Conservation (phyloP, 768 basidiomycete species). For the Psilocybe tampanensis region DNA sequence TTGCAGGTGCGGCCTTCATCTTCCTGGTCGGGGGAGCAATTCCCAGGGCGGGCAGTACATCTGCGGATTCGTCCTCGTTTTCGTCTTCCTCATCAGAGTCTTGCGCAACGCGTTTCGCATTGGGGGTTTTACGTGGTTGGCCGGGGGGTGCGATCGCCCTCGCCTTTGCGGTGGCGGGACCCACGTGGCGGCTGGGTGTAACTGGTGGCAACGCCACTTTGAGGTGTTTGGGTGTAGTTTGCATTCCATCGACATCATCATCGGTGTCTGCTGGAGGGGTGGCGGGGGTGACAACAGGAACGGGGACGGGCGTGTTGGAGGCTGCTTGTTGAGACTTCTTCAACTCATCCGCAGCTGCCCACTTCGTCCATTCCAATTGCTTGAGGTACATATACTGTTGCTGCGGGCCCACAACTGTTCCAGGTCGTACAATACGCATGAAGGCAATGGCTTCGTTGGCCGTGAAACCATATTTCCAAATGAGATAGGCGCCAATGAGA, state of each 20-base stretch:
- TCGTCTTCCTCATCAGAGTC: slow-evolving; percentile 75
- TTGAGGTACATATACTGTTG: slow-evolving; percentile 96
- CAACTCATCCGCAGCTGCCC: slow-evolving; percentile 87
- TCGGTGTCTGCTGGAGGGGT: slow-evolving; percentile 82
- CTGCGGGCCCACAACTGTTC: slow-evolving; percentile 89
- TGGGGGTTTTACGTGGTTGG: slow-evolving; percentile 88
- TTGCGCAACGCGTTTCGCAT: slow-evolving; percentile 66
- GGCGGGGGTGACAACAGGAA: slow-evolving; percentile 66
- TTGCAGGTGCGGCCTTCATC: slow-evolving; percentile 41
- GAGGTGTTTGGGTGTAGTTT: slow-evolving; percentile 41
- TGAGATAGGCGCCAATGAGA: slow-evolving; percentile 95
- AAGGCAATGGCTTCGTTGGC: slow-evolving; percentile 96
- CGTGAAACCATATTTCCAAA: slow-evolving; percentile 98
- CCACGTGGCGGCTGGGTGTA: slow-evolving; percentile 79
- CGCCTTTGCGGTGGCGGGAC: slow-evolving; percentile 69
- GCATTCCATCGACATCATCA: slow-evolving; percentile 54
- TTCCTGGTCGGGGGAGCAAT: slow-evolving; percentile 45
- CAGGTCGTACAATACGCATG: slow-evolving; percentile 97
- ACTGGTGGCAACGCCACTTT: slow-evolving; percentile 62
- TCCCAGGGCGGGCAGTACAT: slow-evolving; percentile 66
- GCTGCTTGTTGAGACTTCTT: slow-evolving; percentile 50
- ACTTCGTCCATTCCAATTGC: slow-evolving; percentile 91
- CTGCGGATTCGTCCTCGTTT: slow-evolving; percentile 43
- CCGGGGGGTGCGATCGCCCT: slow-evolving; percentile 75
- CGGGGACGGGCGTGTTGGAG: slow-evolving; percentile 34